Conservation (phyloP, 164 flowering plant genomes). For the Stephania cephalantha region DNA sequence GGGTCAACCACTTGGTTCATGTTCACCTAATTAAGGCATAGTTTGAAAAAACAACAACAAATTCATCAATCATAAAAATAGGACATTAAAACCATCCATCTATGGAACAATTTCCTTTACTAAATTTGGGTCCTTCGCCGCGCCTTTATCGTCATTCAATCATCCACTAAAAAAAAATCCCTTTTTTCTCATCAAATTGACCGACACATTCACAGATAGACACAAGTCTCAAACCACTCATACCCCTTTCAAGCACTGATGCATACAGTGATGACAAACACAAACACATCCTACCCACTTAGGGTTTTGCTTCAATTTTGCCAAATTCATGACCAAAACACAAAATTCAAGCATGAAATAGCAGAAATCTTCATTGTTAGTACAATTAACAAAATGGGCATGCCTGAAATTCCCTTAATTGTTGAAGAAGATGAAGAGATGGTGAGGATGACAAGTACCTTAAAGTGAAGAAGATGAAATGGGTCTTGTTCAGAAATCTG, state of each 20-base stretch:
- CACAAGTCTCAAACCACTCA: background rate
- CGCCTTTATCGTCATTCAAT: background rate
- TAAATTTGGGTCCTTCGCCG: background rate
- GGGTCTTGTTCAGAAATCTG: background rate
- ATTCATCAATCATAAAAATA: background rate
- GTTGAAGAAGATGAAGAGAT: background rate
- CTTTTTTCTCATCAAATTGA: background rate
- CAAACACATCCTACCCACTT: slow-evolving; percentile 5
- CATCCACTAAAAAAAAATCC: too few relatives aligned
- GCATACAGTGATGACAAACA: background rate
- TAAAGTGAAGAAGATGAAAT: background rate
- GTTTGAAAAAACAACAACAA: background rate
- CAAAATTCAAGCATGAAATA: background rate
- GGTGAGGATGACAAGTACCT: background rate
- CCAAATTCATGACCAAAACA: slow-evolving; percentile 1
- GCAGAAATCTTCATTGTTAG: background rate
- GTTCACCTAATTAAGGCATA: background rate
- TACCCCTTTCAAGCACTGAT: background rate
- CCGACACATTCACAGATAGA: background rate
- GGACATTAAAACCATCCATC: background rate
- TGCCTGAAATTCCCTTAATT: background rate
- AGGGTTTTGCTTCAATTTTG: background rate
- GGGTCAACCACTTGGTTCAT: background rate
- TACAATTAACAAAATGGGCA: slow-evolving; percentile 9
- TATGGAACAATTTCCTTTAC: background rate